A percentile compares a stretch with the other conserved stretches of the same genome.
phyloP scores from a whole-genome alignment of 2,329 filamentous ascomycete genomes.

The Coccinonectria pachysandricola region DNA sequence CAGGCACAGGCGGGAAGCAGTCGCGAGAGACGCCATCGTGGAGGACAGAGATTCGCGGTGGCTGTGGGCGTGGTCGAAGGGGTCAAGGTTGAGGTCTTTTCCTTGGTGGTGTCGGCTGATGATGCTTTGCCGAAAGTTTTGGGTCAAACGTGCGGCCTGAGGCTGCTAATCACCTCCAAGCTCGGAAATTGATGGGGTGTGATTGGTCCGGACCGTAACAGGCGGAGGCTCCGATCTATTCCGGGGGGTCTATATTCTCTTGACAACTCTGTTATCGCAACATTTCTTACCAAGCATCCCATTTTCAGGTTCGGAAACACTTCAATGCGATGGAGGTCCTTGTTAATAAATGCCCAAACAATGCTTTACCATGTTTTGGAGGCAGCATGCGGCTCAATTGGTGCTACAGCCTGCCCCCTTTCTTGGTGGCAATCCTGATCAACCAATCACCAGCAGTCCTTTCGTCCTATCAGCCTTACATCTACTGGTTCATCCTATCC shows the following conservation, averaged over 20 bases:
- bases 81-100: constrained; percentile 40
- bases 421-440: too few species aligned
- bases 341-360: constrained; percentile 1
- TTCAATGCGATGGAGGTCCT: too few species aligned
- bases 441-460: too few species aligned
- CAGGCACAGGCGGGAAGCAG: constrained; percentile 59
- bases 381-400: too few species aligned
- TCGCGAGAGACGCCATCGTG: constrained; percentile 58
- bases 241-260: constrained; percentile 16
- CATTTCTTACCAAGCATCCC: too few species aligned
- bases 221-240: constrained; percentile 21
- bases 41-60: constrained; percentile 19
- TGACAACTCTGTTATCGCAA: too few species aligned
- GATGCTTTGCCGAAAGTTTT: constrained; percentile 34
- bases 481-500: too few species aligned
- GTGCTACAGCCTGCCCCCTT: too few species aligned
- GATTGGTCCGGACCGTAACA: constrained; percentile 31
- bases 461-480: too few species aligned
- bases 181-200: constrained; percentile 35
- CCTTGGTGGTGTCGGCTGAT: constrained; percentile 25
- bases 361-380: too few species aligned
- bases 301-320: too few species aligned
- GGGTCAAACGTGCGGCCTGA: constrained; percentile 31
- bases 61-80: constrained; percentile 14
- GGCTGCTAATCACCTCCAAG: constrained; percentile 26